Evolutionary conservation across 176 grass and related monocot species (phyloP).

Genomic region (Raddia guianensis): DNA sequence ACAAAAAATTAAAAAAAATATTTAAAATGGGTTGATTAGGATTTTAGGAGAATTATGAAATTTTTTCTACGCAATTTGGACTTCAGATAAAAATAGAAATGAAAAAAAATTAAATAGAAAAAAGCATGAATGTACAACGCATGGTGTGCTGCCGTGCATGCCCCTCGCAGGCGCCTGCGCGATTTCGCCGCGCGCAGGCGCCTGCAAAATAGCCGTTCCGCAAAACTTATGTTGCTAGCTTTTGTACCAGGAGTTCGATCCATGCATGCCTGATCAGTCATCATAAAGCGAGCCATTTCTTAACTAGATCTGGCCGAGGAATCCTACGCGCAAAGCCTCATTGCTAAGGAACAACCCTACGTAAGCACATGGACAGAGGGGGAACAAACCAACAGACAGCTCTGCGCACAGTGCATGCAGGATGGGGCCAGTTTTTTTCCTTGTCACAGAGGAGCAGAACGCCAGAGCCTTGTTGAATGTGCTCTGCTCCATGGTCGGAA

Average conservation of each 20-base stretch:
- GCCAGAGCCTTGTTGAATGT: neutral
- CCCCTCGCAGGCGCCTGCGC: too few relatives aligned
- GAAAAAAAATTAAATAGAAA: too few relatives aligned
- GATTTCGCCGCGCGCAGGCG: too few relatives aligned
- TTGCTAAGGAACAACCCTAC: neutral
- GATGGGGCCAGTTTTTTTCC: neutral
- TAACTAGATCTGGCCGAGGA: too few relatives aligned
- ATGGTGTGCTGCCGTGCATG: too few relatives aligned
- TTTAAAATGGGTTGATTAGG: too few relatives aligned
- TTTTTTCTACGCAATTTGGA: too few relatives aligned
- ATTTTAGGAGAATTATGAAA: too few relatives aligned
- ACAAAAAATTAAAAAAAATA: too few relatives aligned
- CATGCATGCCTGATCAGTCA: neutral
- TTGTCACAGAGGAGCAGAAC: neutral
- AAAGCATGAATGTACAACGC: too few relatives aligned
- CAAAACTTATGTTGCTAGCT: neutral
- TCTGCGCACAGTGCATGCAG: neutral
- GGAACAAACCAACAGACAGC: slow-evolving; percentile 22
- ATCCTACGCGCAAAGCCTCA: neutral
- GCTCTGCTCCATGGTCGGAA: neutral
- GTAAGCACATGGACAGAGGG: neutral
- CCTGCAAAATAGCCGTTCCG: too few relatives aligned
- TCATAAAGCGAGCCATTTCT: neutral
- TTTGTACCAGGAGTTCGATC: neutral
- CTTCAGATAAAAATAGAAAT: too few relatives aligned